Evolutionary conservation across 73 alveolate species (phyloP), one percentile per base, ranked within the genome.

Genomic region (Paramecium sonneborni): DNA sequence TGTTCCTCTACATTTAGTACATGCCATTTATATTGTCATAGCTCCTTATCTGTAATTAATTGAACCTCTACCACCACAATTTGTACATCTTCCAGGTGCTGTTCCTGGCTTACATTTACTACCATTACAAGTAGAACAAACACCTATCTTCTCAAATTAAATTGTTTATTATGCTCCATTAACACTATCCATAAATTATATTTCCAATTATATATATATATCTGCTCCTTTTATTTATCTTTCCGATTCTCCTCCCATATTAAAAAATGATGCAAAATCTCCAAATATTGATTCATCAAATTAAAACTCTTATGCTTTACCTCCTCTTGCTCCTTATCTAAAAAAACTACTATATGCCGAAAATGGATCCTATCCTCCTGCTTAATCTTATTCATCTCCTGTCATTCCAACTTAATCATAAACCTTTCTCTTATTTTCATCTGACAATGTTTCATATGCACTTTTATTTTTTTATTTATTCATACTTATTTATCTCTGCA

Each of bases 391-490:
- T 74, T 95, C 98, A 88, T 95, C 99, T 18, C 97, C 98, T 18
- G 97, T 96, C 99, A 96, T 96, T 39, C 98, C 98, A 8, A 97
- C 95, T 57, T 70, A 82, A 84, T 96, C 99, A 92, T 96, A 96
- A n/a, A 93, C 93, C 79, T 88, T 93, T 48, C 98, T 85, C 82
- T 96, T 95, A 11, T 62, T 52, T 5, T 92, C 95, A 79, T 96
- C 97, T n/a, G 97, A 92, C 21, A 96, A 56, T 26, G 99, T 96
- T 74, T 96, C 99, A 69, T 97, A 97, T 9, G 99, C 99, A 28
- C 97, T 93, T 85, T 28, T 23, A 20, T 41, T n/a, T 30, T 41
- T 24, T 2, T 20, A 8, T 32, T 15, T 9, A 20, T 41, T 85
- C 15, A 52, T 52, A 92, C 93, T 76, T 37, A 23, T 94, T 97